Base-by-base conservation (phyloP, 1,284 basidiomycete species). In the Marasmius tenuissimus region DNA sequence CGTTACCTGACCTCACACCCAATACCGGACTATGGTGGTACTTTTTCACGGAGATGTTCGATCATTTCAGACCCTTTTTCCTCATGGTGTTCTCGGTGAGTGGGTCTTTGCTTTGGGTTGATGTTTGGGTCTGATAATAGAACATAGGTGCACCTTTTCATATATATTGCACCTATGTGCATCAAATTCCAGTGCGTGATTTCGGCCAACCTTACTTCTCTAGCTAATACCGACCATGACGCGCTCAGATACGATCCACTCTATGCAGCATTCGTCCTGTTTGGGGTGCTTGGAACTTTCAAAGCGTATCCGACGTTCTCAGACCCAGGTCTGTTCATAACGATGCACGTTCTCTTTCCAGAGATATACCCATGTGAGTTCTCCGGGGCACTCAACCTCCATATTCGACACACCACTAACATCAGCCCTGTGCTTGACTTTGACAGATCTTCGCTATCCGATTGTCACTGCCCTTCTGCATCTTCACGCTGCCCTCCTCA, bases 41-140 rank as follows among this genome's bases (percentile, higher is more conserved):
- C 77, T 98, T 98, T 78, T 98, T 98, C 77, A 98, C 96, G 12
- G 96, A 99, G 74, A 98, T 98, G 91, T 99, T 99, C 69, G 96
- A 98, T 71, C 93, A 99, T 75, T 99, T 98, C 79, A 83, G 96
- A 37, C 85, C 89, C 2, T 98, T 98, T 78, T 99, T 98, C 81
- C 79, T 97, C 18, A 91, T 96, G 80, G 93, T 93, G n/a, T 98
- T 98, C 75, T 94, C 93, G 48, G 93, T 94, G 69, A 50, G 88
- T 75, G 27, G 27, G 27, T 34, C 37, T n/a, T 62, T 73, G 20
- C 37, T 20, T 62, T 27, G 33, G 16, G 14, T 14, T 14, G 16
- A 4, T 34, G 20, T 11, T 14, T 39, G 8, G 22, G 49, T n/a
- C 77, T 75, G 64, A 63, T 72, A 58, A 66, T 73, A 3, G 22